phyloP scores from a whole-genome alignment of 2,329 filamentous ascomycete species.

The Akanthomyces uredinophilus region DNA sequence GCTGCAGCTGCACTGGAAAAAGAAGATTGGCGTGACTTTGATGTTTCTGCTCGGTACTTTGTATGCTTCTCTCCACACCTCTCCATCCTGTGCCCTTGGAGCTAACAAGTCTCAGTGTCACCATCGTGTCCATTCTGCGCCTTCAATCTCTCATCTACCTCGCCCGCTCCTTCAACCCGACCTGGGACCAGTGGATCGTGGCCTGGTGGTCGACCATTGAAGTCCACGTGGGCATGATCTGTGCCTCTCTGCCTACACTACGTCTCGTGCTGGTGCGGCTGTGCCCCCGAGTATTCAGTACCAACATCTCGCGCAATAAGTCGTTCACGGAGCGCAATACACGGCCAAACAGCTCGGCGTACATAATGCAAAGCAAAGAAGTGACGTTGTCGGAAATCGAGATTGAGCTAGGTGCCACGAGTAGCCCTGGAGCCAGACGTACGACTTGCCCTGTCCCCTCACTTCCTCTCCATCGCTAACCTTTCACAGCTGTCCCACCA shows the following conservation, averaged over 20 bases:
- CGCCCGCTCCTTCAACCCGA: constrained; percentile 22
- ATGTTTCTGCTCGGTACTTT: constrained; percentile 49
- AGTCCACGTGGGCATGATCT: constrained; percentile 23
- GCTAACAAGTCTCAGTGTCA: constrained; percentile 19
- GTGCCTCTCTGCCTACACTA: constrained; percentile 23
- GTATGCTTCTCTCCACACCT: constrained; percentile 24
- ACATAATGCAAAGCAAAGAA: constrained; percentile 12
- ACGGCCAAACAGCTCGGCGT: constrained; percentile 4
- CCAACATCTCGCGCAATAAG: constrained; percentile 7
- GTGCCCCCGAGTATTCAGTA: constrained; percentile 13
- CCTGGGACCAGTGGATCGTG: constrained; percentile 21
- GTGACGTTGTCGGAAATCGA: background rate
- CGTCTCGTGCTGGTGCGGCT: constrained; percentile 21
- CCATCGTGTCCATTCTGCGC: constrained; percentile 22
- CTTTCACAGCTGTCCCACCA: background rate
- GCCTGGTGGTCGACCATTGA: constrained; percentile 25
- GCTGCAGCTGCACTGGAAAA: constrained; percentile 41
- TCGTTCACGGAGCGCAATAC: constrained; percentile 2
- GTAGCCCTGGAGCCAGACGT: background rate
- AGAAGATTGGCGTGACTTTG: constrained; percentile 42
- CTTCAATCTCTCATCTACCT: constrained; percentile 21
- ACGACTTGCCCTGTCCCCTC: background rate
- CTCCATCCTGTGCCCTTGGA: too few species aligned
- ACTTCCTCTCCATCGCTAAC: background rate
- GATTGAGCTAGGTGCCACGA: background rate